Base-by-base conservation (phyloP, 495 filamentous ascomycete species). In the Pseudoneurospora amorphoporcata region DNA sequence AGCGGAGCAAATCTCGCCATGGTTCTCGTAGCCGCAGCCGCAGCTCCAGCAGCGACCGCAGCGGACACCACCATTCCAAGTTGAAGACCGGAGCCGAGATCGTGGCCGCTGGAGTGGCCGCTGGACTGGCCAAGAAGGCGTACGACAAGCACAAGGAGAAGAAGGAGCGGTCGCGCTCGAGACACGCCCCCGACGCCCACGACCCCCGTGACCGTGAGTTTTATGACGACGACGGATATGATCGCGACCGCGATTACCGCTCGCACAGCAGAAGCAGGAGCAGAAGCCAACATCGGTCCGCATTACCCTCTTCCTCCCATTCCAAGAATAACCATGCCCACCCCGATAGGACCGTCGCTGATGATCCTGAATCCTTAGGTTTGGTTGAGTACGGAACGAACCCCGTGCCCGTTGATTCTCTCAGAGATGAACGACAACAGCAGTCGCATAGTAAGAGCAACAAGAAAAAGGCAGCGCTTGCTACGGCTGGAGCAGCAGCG, bases 371-470 rank as follows among this genome's bases (percentile, higher is more conserved):
- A 80, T 65, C 29, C 53, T 80, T 89, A 85, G 90, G 89, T 72
- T 85, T 95, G 82, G 92, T 96, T 83, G 92, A 94, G 80, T 95
- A 95, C 82, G 93, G 92, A 73, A 86, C 87, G 61, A 86, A 88
- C 68, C 89, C 90, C 69, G 86, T 92, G 42, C 82, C 86, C 77
- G 77, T 65, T 65, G 10, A 17, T 35, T 37, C 35, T 5, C 35
- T 0, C 35, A 37, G 35, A 37, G 7, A 35, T 17, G 14, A 65
- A 35, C 10, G 17, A n/a, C 41, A 65, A 37, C 53, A 65, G 53
- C 53, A 37, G 53, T 6, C 53, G 14, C 29, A 35, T 65, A 65
- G 53, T 35, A 65, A 65, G 53, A 58, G 53, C 29, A 58, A 45
- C 40, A 41, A 41, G 42, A 45, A 17, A 45, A 17, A 45, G 8